A percentile compares a stretch with the other conserved stretches of the same genome.
phyloP scores from a whole-genome alignment of 179 eudicot species.

The Carnegiea gigantea region DNA sequence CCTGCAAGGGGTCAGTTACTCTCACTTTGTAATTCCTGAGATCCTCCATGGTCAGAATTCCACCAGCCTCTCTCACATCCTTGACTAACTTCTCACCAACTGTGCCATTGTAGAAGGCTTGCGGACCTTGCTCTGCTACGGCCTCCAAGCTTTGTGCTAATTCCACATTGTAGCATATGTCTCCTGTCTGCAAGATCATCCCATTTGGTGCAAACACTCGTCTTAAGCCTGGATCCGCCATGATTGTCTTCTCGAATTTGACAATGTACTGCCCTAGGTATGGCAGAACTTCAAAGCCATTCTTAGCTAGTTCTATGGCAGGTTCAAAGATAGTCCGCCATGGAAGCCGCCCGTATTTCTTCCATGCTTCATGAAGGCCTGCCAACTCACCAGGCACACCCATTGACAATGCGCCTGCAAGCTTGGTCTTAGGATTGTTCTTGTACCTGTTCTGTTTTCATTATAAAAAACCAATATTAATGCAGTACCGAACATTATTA shows the following conservation, averaged over 20 bases:
- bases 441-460: conserved; percentile 74
- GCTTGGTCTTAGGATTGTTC: conserved; percentile 44
- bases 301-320: conserved; percentile 54
- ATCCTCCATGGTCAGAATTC: conserved; percentile 85
- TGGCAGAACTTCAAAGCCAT: conserved; percentile 62
- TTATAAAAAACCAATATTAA: conserved; percentile 4
- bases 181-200: conserved; percentile 57
- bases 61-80: conserved; percentile 78
- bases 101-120: conserved; percentile 64
- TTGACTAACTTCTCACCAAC: conserved; percentile 66
- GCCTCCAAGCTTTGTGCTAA: conserved; percentile 67
- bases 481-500: background rate
- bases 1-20: conserved; percentile 54
- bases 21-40: conserved; percentile 61
- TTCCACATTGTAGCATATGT: conserved; percentile 66
- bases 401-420: conserved; percentile 61
- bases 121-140: conserved; percentile 70
- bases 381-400: conserved; percentile 95
- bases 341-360: conserved; percentile 61
- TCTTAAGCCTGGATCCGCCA: conserved; percentile 64
- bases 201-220: conserved; percentile 76
- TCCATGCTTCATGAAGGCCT: conserved; percentile 83
- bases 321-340: conserved; percentile 71
- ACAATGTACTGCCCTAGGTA: conserved; percentile 47
- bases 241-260: conserved; percentile 22